Evolutionary conservation across 495 filamentous ascomycete species (phyloP).

Genomic region (Penicillium coprophilum): DNA sequence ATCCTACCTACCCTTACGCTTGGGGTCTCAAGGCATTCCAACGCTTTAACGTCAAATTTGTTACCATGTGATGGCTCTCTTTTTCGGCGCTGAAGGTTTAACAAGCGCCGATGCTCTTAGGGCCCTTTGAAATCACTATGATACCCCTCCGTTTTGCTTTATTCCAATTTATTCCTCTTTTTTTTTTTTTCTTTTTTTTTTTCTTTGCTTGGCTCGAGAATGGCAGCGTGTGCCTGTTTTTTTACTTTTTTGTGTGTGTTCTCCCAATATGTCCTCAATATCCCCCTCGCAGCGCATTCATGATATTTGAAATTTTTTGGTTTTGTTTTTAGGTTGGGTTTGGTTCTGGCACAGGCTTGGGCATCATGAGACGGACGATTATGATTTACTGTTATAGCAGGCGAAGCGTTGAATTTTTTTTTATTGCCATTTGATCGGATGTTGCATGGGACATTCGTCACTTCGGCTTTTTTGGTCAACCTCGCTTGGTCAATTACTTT

Average conservation of each 20-base stretch:
- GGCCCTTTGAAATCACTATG: slow-evolving; percentile 10
- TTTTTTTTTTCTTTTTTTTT: not conserved
- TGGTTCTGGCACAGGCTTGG: not conserved
- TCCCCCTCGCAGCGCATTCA: slow-evolving; percentile 8
- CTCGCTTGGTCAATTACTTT: not conserved
- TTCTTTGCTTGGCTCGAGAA: not conserved
- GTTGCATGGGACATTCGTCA: not conserved
- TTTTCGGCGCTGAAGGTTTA: slow-evolving; percentile 11
- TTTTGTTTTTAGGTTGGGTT: not conserved
- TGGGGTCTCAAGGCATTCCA: no score
- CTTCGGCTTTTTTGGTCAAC: slow-evolving; percentile 2
- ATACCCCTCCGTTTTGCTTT: slow-evolving; percentile 21
- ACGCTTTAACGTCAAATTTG: not conserved
- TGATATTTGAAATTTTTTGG: not conserved
- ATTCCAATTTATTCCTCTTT: not conserved
- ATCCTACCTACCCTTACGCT: slow-evolving; percentile 2
- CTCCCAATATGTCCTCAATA: not conserved
- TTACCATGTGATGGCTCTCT: slow-evolving; percentile 1
- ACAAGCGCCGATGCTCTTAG: slow-evolving; percentile 9
- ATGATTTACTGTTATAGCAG: slow-evolving; percentile 5
- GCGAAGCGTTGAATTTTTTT: slow-evolving; percentile 3
- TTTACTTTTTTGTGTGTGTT: not conserved
- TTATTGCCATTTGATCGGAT: not conserved
- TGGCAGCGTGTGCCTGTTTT: not conserved
- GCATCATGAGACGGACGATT: slow-evolving; percentile 8